phyloP scores from a whole-genome alignment of 805 yeast genomes.

The Cyberlindnera bimundalis region DNA sequence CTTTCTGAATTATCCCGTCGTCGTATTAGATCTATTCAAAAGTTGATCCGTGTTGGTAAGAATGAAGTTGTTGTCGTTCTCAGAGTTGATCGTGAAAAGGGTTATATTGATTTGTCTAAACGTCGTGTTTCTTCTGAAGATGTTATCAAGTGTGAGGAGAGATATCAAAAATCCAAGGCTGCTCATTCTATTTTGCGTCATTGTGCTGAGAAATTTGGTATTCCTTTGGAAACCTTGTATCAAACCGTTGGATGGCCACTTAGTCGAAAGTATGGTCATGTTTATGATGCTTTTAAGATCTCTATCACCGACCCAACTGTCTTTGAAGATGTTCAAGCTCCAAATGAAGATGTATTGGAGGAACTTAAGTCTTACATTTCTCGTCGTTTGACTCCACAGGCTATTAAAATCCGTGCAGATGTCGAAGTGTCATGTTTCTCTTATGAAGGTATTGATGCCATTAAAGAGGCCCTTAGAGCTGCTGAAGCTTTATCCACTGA shows the following conservation, averaged over 20 bases:
- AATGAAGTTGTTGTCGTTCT: conserved; percentile 97
- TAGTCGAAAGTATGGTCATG: conserved; percentile 93
- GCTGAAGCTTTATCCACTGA: conserved; percentile 86
- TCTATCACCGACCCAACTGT: conserved; percentile 87
- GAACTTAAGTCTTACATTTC: conserved; percentile 86
- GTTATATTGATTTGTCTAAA: conserved; percentile 95
- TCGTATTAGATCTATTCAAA: conserved; percentile 97
- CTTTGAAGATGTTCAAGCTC: conserved; percentile 74
- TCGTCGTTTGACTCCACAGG: conserved; percentile 95
- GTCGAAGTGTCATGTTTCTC: conserved; percentile 96
- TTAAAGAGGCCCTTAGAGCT: conserved; percentile 79
- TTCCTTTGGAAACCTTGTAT: conserved; percentile 82
- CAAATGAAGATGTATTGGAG: conserved; percentile 68
- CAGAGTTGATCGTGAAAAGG: conserved; percentile 98
- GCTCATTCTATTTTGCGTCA: conserved; percentile 98
- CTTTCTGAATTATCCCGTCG: conserved; percentile 96
- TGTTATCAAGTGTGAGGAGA: conserved; percentile 94
- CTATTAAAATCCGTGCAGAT: conserved; percentile 97
- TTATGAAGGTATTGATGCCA: conserved; percentile 97
- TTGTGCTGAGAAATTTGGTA: conserved; percentile 94
- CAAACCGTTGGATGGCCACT: conserved; percentile 96
- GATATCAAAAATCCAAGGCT: conserved; percentile 93
- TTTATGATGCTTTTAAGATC: conserved; percentile 94
- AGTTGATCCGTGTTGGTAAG: conserved; percentile 95
- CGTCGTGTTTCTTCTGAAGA: conserved; percentile 98